Base-by-base conservation (phyloP, 768 basidiomycete species). In the Boletales sp. region DNA sequence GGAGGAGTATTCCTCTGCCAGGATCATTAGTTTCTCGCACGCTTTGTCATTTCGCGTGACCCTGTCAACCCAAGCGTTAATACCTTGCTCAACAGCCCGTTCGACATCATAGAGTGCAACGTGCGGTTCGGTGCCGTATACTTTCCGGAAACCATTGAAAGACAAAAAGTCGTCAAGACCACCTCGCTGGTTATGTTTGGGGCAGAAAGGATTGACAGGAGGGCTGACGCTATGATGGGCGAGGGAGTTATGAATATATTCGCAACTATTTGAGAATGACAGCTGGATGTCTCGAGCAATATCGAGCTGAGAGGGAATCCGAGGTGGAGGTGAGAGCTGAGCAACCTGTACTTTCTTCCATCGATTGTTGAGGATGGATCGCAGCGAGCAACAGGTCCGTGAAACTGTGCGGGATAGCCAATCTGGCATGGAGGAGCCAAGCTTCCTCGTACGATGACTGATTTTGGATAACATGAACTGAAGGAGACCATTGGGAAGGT, bases 321-420 rank as follows among this genome's bases (percentile, higher is more conserved):
- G 75, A 13, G 41, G 30, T 6, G 64, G 50, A 2, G 66, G 64
- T 34, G 6, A 7, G 2, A 56, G 54, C 41, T 70, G 69, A 5
- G 21, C 21, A 1, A 37, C 40, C 46, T 65, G 70, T 13, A 71
- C 61, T 17, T 39, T 24, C 10, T 47, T 48, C 76, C 76, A 77
- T 42, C 73, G 62, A 4, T 19, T 29, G 48, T 71, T 58, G 17
- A 77, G 48, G 2, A 39, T 8, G 34, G 19, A 37, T 54, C 50
- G 34, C 55, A 61, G 36, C 1, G 21, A 30, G 0, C 7, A 39
- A 12, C 71, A 73, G 2, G 72, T 58, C 41, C 69, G 42, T 39
- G 77, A 51, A 36, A 65, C 78, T 1, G 66, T 53, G 9, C 41
- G 70, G 64, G 62, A 81, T 72, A 39, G 56, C 48, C 57, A 80